Evolutionary conservation across 2,329 filamentous ascomycete species (phyloP).

Genomic region (Fusarium palustre): DNA sequence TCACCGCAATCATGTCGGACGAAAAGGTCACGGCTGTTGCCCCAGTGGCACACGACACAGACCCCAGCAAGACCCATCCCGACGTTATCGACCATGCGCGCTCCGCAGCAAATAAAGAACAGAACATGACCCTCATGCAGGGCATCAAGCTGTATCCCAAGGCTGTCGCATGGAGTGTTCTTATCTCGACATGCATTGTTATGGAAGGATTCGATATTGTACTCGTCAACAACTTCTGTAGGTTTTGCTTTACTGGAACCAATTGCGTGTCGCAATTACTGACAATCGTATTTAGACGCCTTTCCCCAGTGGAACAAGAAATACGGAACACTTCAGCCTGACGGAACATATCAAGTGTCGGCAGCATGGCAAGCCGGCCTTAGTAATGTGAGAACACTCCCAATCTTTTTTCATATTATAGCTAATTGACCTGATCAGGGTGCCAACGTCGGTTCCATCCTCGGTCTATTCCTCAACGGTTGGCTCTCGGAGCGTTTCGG

Average conservation of each 20-base stretch:
- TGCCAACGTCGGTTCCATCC: slow-evolving; percentile 39
- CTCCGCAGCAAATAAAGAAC: slow-evolving; percentile 35
- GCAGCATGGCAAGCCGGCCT: slow-evolving; percentile 42
- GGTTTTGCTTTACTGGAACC: background rate
- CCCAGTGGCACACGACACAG: slow-evolving; percentile 12
- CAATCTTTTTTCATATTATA: too few relatives aligned
- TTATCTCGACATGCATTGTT: slow-evolving; percentile 42
- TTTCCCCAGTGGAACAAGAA: slow-evolving; percentile 42
- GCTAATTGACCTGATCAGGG: slow-evolving; percentile 14
- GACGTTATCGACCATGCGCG: slow-evolving; percentile 40
- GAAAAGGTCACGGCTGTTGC: slow-evolving; percentile 23
- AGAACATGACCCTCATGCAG: slow-evolving; percentile 42
- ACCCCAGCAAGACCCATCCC: slow-evolving; percentile 37
- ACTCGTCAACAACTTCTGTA: slow-evolving; percentile 42
- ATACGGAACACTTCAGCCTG: slow-evolving; percentile 29
- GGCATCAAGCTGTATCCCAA: slow-evolving; percentile 41
- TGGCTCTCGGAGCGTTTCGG: slow-evolving; percentile 37
- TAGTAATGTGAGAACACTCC: slow-evolving; percentile 24
- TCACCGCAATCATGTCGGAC: slow-evolving; percentile 8
- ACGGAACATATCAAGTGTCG: slow-evolving; percentile 39
- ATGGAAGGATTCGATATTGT: slow-evolving; percentile 42
- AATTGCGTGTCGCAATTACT: background rate
- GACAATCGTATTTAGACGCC: slow-evolving; percentile 12
- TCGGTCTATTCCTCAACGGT: slow-evolving; percentile 41
- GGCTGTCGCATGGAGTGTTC: slow-evolving; percentile 37